Percentiles rank a stretch among this genome's conserved stretches.
These are phyloP conservation scores for Metschnikowia noctiluminum DNA, from an alignment of 805 yeast species.

Conservation along the genomic window DNA sequence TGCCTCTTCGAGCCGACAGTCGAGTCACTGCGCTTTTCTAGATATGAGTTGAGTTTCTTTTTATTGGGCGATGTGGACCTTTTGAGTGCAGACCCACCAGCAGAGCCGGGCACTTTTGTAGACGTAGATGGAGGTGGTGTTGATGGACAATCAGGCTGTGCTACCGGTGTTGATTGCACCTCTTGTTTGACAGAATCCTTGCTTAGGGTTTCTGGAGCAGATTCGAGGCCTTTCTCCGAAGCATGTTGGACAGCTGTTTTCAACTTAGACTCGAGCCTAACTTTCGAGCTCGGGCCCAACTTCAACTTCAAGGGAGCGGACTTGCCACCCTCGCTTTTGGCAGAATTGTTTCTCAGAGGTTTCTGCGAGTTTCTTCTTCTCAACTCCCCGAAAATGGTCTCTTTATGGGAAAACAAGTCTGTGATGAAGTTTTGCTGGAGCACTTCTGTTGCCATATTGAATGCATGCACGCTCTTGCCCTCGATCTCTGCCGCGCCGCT, in stretches of 20 bases:
- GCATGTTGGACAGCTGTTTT: constrained; percentile 8
- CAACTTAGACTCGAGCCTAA: constrained; percentile 11
- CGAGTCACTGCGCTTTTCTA: neutral
- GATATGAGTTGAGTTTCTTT: constrained; percentile 20
- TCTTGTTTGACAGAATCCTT: neutral
- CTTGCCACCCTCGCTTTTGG: constrained; percentile 1
- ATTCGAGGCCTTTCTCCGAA: neutral
- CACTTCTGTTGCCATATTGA: constrained; percentile 15
- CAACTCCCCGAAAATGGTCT: constrained; percentile 62
- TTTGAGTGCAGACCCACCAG: constrained; percentile 21
- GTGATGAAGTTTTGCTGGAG: constrained; percentile 51
- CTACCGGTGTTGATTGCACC: constrained; percentile 2
- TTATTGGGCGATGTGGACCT: constrained; percentile 41
- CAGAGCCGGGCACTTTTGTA: constrained; percentile 7
- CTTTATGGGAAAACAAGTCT: constrained; percentile 61
- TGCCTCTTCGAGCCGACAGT: neutral
- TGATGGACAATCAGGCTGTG: constrained; percentile 19
- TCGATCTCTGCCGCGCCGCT: constrained; percentile 15
- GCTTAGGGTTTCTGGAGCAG: neutral
- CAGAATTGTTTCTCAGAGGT: constrained; percentile 11
- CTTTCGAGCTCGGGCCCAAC: constrained; percentile 6
- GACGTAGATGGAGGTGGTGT: constrained; percentile 18
- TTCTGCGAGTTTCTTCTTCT: constrained; percentile 34
- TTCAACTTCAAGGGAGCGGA: constrained; percentile 4
- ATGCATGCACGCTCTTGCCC: constrained; percentile 15